A percentile compares a stretch with the other conserved stretches of the same genome.
phyloP scores from a whole-genome alignment of 2,329 filamentous ascomycete genomes.

The Sodiomyces alkalinus region DNA sequence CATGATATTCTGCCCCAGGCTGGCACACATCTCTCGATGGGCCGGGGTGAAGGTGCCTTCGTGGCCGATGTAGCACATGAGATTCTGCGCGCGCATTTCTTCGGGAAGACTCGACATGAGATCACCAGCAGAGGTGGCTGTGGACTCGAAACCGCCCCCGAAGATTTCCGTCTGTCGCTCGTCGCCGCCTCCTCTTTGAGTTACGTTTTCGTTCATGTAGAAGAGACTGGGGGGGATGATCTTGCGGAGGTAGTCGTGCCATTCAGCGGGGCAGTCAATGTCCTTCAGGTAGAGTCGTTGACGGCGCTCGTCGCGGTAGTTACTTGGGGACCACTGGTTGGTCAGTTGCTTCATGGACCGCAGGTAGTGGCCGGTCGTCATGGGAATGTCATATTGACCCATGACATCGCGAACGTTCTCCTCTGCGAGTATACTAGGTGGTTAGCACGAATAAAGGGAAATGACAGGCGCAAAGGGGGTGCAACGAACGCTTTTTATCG shows the following conservation, averaged over 20 bases:
- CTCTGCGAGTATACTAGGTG: conserved; percentile 41
- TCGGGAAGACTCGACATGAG: conserved; percentile 83
- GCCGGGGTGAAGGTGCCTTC: conserved; percentile 94
- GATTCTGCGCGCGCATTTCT: conserved; percentile 83
- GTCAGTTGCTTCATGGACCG: conserved; percentile 73
- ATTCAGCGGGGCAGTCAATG: conserved; percentile 82
- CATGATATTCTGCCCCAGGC: conserved; percentile 95
- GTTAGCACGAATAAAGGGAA: background rate
- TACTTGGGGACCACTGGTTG: conserved; percentile 62
- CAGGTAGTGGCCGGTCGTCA: conserved; percentile 83
- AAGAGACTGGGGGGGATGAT: conserved; percentile 71
- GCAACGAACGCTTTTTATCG: conserved; percentile 56
- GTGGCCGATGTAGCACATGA: conserved; percentile 97
- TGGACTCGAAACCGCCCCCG: conserved; percentile 32
- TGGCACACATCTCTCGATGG: conserved; percentile 96
- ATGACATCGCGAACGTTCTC: conserved; percentile 75
- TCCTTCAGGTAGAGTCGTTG: conserved; percentile 94
- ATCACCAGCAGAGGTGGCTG: conserved; percentile 64
- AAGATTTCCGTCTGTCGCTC: conserved; percentile 17
- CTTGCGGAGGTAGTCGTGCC: conserved; percentile 65
- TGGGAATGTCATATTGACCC: conserved; percentile 56
- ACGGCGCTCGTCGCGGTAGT: conserved; percentile 62
- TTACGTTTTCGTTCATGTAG: conserved; percentile 74
- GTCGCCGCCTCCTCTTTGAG: conserved; percentile 19
- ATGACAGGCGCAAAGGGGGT: background rate